Evolutionary conservation across 176 grass and related monocot genomes (phyloP).

Genomic region (Oryza brachyantha): DNA sequence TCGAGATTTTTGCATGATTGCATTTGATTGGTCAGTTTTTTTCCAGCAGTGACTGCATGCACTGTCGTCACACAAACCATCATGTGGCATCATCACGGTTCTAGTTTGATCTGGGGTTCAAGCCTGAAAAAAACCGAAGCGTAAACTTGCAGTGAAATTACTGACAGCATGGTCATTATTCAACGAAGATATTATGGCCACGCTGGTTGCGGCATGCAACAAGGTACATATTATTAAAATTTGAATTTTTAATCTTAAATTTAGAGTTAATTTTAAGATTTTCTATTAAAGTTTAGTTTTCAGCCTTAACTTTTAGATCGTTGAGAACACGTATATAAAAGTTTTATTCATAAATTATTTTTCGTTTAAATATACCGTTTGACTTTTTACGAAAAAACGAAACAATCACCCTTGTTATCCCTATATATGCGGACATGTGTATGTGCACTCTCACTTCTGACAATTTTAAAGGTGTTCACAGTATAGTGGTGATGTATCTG

Average conservation of each 20-base stretch:
- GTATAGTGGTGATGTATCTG: constrained; percentile 1
- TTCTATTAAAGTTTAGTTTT: too few relatives aligned
- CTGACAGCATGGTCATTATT: background rate
- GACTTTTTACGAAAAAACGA: too few relatives aligned
- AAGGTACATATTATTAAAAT: too few relatives aligned
- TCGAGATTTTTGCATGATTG: background rate
- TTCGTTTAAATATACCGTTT: too few relatives aligned
- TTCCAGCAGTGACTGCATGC: constrained; percentile 10
- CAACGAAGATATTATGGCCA: background rate
- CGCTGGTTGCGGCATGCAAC: background rate
- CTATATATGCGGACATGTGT: too few relatives aligned
- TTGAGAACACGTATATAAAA: too few relatives aligned
- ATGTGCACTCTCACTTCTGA: background rate
- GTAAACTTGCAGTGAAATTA: background rate
- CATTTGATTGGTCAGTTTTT: constrained; percentile 46
- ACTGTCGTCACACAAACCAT: constrained; percentile 26
- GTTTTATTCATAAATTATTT: too few relatives aligned
- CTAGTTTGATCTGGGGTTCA: background rate
- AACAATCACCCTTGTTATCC: too few relatives aligned
- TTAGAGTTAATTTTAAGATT: too few relatives aligned
- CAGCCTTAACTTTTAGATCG: too few relatives aligned
- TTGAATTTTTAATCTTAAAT: too few relatives aligned
- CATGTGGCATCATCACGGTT: background rate
- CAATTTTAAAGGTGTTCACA: constrained; percentile 24
- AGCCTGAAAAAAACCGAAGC: background rate